Evolutionary conservation across 2,329 filamentous ascomycete genomes (phyloP).

Genomic region (Emergomyces pasteurianus): DNA sequence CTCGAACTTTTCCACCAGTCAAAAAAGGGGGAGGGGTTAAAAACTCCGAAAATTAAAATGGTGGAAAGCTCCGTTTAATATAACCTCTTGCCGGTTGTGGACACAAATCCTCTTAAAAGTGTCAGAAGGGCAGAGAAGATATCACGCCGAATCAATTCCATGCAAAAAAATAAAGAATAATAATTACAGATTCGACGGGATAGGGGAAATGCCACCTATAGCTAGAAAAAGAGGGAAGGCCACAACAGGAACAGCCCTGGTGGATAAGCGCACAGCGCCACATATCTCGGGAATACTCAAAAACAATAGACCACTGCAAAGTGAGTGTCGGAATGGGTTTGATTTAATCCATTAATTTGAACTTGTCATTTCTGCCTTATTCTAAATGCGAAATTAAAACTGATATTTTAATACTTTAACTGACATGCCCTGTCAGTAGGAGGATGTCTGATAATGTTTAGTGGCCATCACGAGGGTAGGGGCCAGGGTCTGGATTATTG

Average conservation of each 20-base stretch:
- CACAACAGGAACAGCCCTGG: not conserved
- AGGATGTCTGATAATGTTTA: conserved; percentile 8
- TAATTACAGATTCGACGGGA: not conserved
- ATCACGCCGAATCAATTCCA: not conserved
- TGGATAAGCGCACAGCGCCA: not conserved
- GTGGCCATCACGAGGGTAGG: conserved; percentile 5
- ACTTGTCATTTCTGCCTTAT: not conserved
- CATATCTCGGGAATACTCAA: not conserved
- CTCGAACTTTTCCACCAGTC: no score
- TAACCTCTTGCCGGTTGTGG: not conserved
- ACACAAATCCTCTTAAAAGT: not conserved
- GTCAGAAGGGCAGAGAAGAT: not conserved
- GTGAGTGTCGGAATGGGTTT: not conserved
- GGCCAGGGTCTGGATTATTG: conserved; percentile 6
- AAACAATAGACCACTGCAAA: not conserved
- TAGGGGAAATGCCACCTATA: not conserved
- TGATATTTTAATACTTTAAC: not conserved
- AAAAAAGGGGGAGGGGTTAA: no score
- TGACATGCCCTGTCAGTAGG: not conserved
- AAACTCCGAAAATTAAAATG: not conserved
- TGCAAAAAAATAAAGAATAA: no score
- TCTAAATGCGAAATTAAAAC: not conserved
- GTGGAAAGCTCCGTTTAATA: not conserved
- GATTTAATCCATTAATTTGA: not conserved
- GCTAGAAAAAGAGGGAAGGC: not conserved